These are phyloP conservation scores for Chondrus crispus DNA, from an alignment of 23 red algal genomes.

Conservation along the genomic window DNA sequence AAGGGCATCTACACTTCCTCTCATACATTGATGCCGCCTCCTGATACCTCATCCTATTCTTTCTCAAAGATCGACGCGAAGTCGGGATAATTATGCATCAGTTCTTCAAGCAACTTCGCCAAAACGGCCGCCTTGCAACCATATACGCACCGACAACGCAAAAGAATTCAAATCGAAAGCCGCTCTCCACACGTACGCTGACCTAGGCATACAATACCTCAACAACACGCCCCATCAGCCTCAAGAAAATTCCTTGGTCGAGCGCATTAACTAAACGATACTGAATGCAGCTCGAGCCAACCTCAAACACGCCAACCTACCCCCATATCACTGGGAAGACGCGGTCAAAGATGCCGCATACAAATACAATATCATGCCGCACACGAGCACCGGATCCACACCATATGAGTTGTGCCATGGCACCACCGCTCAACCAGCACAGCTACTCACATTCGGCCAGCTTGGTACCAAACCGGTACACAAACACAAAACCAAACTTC, in stretches of 20 bases:
- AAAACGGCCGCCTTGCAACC: not conserved
- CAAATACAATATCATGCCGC: slow-evolving; percentile 10
- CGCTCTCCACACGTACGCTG: not conserved
- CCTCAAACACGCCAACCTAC: not conserved
- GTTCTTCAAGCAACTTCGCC: too few species aligned
- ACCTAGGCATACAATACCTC: not conserved
- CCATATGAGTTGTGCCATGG: not conserved
- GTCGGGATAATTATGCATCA: too few species aligned
- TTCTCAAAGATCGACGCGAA: not conserved
- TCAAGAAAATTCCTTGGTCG: not conserved
- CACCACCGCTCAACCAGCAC: not conserved
- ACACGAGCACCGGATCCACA: not conserved
- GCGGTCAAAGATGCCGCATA: not conserved
- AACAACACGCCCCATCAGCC: not conserved
- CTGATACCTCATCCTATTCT: not conserved
- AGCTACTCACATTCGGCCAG: slow-evolving; percentile 5
- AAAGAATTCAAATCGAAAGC: not conserved
- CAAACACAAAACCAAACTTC: not conserved
- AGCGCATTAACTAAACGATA: not conserved
- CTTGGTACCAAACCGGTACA: not conserved
- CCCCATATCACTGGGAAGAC: not conserved
- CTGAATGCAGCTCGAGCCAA: not conserved
- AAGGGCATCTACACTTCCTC: not conserved
- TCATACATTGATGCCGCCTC: not conserved
- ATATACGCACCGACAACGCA: not conserved